phyloP scores from a whole-genome alignment of 75 land plant species.

The Chamaecyparis obtusa region DNA sequence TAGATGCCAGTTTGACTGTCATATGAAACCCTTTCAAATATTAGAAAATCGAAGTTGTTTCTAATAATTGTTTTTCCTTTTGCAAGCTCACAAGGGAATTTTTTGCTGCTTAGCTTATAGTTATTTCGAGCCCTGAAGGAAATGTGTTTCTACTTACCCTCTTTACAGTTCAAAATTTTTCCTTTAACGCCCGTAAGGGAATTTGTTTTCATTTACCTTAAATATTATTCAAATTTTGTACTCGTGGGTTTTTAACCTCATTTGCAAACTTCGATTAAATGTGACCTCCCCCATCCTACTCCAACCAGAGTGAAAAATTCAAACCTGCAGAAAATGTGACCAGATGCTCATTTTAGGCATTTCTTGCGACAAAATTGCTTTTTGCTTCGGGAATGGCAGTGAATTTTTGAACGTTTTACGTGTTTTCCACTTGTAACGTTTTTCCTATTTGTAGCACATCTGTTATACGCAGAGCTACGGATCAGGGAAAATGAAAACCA shows the following conservation, averaged over 20 bases:
- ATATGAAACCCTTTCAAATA: no score
- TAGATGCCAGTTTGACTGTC: no score
- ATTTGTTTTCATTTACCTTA: background rate
- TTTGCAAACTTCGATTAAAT: background rate
- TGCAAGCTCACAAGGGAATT: no score
- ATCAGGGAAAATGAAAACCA: no score
- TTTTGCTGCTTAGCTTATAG: no score
- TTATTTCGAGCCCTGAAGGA: no score
- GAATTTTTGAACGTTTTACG: background rate
- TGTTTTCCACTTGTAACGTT: background rate
- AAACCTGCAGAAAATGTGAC: background rate
- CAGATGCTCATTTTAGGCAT: background rate
- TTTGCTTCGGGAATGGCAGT: background rate
- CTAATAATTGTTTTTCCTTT: no score
- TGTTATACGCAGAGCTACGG: no score
- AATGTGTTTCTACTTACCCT: no score
- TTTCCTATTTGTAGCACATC: background rate
- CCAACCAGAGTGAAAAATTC: background rate
- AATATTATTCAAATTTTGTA: no score
- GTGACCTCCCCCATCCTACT: background rate
- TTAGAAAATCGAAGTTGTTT: no score
- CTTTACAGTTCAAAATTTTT: no score
- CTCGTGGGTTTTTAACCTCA: background rate
- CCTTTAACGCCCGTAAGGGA: background rate
- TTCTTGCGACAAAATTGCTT: background rate